Evolutionary conservation across 768 basidiomycete genomes (phyloP), one percentile per base, ranked within the genome.

Genomic region (Lactarius hengduanensis): DNA sequence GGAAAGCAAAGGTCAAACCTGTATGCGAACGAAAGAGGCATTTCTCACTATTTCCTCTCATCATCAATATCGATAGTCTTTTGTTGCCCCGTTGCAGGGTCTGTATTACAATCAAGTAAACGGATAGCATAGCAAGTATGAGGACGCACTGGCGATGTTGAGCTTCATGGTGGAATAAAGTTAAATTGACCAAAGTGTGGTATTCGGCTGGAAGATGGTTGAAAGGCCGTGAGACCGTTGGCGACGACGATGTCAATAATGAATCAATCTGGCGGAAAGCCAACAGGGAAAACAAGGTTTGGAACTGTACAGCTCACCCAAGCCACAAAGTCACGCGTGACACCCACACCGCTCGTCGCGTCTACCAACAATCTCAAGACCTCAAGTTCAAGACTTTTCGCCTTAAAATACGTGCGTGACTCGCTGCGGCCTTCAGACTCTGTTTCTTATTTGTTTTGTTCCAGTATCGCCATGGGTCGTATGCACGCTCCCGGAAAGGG

Each of bases 401-500:
- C 71, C 72, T 54, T 66, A 75, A 74, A 80, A 79, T 70, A 61
- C 75, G 81, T 83, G 57, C 59, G 80, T 74, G 10, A 1, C 2
- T 22, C 8, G 43, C 40, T 41, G 56, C 30, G 15, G 4, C 74
- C 66, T 62, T 67, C n/a, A 60, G 15, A 22, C 70, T 56, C 57
- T 56, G 34, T 70, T 16, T 26, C 63, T 54, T 38, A 73, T 45
- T 22, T 41, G 4, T 40, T 16, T 22, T 4, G 15, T 53, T 15
- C 13, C 64, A 77, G 76, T 77, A 59, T 68, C 72, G 81, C 73
- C 81, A 94, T 94, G 92, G 92, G 90, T 92, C 94, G 95, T 77
- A 95, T 97, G 94, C 96, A 98, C 87, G 95, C 95, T 87, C 94
- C 95, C 81, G 94, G 94, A 81, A 98, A 98, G 94, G 96, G 96